Percentiles rank a stretch among this genome's conserved stretches.
phyloP scores from a whole-genome alignment of 2,329 filamentous ascomycete genomes.

The Chaetothyriales sp. region DNA sequence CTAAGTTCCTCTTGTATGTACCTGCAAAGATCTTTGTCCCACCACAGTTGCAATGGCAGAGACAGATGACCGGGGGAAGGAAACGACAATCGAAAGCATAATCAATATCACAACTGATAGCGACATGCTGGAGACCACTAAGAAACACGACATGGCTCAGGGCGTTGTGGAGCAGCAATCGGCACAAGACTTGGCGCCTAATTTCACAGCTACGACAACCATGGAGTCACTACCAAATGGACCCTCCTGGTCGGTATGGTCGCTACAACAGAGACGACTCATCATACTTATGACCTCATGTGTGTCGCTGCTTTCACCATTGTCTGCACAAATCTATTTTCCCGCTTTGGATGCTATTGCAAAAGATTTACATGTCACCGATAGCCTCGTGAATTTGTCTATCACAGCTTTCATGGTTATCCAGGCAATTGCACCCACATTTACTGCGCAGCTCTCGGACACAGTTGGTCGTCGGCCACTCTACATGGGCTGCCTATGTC shows the following conservation, averaged over 20 bases:
- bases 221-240: not conserved
- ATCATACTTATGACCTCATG: not conserved
- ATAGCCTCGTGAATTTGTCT: conserved; percentile 15
- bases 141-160: not conserved
- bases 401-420: conserved; percentile 29
- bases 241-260: not conserved
- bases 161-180: not conserved
- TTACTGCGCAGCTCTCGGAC: conserved; percentile 37
- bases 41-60: not conserved
- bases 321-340: conserved; percentile 37
- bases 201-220: not conserved
- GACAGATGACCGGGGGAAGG: not conserved
- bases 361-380: conserved; percentile 19
- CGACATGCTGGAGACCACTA: not conserved
- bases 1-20: no score
- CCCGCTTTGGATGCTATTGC: conserved; percentile 29
- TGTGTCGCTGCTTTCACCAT: conserved; percentile 36
- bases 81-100: not conserved
- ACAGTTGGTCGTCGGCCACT: conserved; percentile 35
- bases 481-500: conserved; percentile 31
- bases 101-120: not conserved
- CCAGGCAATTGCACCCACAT: conserved; percentile 38
- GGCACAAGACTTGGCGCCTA: not conserved
- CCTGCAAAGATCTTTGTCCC: not conserved
- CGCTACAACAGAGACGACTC: not conserved